A percentile compares a stretch with the other conserved stretches of the same genome.
Evolutionary conservation across 2,329 filamentous ascomycete genomes (phyloP).

Genomic region (Fusarium sp.): DNA sequence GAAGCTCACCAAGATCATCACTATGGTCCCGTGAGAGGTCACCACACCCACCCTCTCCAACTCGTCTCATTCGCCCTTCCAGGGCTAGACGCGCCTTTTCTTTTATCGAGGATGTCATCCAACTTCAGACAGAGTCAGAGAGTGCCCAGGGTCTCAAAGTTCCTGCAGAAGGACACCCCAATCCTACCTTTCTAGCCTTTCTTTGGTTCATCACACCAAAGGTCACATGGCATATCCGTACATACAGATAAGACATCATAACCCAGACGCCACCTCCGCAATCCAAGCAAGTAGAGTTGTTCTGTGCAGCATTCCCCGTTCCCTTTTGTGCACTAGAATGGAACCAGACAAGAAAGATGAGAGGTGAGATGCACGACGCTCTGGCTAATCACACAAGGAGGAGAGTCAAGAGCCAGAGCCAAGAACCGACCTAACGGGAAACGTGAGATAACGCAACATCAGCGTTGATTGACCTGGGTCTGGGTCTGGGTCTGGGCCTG

Average conservation of each 20-base stretch:
- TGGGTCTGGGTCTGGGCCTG: conserved; percentile 3
- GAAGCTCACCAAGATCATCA: conserved; percentile 32
- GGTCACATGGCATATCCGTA: conserved; percentile 34
- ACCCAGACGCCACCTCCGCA: conserved; percentile 44
- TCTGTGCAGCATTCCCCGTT: conserved; percentile 33
- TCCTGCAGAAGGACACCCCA: conserved; percentile 37
- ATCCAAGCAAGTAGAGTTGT: conserved; percentile 24
- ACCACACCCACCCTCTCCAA: conserved; percentile 32
- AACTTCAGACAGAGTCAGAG: no score
- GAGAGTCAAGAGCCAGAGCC: no score
- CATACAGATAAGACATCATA: conserved; percentile 25
- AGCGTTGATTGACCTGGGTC: conserved; percentile 3
- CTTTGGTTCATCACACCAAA: conserved; percentile 19
- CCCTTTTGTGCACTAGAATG: conserved; percentile 31
- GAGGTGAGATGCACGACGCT: conserved; percentile 2
- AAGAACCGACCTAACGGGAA: conserved; percentile 13
- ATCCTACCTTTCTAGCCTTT: conserved; percentile 21
- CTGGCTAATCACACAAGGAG: conserved; percentile 19
- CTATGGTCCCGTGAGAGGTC: conserved; percentile 39
- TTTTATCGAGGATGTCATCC: conserved; percentile 33
- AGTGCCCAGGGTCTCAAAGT: conserved; percentile 34
- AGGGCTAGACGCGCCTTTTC: conserved; percentile 37
- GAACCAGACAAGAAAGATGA: conserved; percentile 6
- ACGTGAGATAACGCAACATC: conserved; percentile 12
- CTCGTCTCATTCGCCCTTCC: not conserved